These are phyloP conservation scores for Kluyveromyces dobzhanskii DNA, from an alignment of 805 yeast genomes.

Conservation along the genomic window DNA sequence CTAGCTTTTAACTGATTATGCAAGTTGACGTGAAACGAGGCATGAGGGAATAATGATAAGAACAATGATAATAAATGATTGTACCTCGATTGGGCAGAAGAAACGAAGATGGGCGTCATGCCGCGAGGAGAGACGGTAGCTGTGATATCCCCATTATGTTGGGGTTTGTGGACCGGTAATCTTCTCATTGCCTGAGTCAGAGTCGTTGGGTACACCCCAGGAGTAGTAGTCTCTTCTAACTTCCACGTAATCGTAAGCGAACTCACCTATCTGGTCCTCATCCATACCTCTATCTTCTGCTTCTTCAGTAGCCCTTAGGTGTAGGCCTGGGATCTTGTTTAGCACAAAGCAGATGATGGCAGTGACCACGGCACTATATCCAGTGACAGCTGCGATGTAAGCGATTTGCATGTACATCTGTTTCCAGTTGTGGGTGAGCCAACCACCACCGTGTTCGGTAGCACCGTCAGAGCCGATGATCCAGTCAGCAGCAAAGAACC, in stretches of 20 bases:
- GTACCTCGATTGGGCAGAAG: too few species aligned
- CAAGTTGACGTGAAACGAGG: too few species aligned
- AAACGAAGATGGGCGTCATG: too few species aligned
- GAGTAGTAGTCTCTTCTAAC: constrained; percentile 81
- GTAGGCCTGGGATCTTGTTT: constrained; percentile 72
- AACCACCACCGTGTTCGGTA: constrained; percentile 83
- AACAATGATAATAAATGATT: too few species aligned
- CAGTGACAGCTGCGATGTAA: constrained; percentile 64
- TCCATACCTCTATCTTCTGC: constrained; percentile 89
- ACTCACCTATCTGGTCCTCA: constrained; percentile 96
- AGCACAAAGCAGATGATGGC: constrained; percentile 65
- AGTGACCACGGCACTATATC: constrained; percentile 70
- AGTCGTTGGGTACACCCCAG: constrained; percentile 32
- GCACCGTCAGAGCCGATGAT: constrained; percentile 87
- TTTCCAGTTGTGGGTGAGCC: constrained; percentile 84
- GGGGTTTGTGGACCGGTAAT: neutral
- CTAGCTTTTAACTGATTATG: too few species aligned
- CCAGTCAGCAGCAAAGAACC: constrained; percentile 75
- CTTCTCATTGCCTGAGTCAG: constrained; percentile 5
- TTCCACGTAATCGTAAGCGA: constrained; percentile 97
- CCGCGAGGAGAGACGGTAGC: too few species aligned
- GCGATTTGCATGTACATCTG: constrained; percentile 89
- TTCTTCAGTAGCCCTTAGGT: constrained; percentile 70
- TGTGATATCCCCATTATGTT: too few species aligned
- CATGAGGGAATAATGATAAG: too few species aligned